phyloP scores from a whole-genome alignment of 768 basidiomycete genomes.

The Leccinum uliginosum region DNA sequence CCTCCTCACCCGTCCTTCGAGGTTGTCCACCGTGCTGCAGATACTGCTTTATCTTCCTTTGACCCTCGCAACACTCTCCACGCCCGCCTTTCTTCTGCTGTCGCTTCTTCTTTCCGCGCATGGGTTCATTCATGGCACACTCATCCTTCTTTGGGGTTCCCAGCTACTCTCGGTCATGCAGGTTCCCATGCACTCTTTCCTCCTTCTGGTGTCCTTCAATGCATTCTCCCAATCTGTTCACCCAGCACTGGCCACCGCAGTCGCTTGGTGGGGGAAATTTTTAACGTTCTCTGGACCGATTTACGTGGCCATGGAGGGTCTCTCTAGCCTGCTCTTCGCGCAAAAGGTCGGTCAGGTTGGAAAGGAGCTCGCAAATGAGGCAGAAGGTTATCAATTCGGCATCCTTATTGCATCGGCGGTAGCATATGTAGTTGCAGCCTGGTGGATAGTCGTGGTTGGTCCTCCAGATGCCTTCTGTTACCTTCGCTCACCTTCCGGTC shows the following conservation, averaged over 20 bases:
- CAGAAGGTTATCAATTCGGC: slow-evolving; percentile 73
- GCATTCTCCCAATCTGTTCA: slow-evolving; percentile 64
- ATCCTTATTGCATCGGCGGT: slow-evolving; percentile 73
- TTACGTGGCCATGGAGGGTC: slow-evolving; percentile 78
- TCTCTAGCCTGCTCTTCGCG: slow-evolving; percentile 78
- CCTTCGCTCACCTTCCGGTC: slow-evolving; percentile 10
- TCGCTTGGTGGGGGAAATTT: slow-evolving; percentile 68
- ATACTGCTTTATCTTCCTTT: slow-evolving; percentile 82
- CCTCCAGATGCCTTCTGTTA: neutral
- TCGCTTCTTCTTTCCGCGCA: slow-evolving; percentile 74
- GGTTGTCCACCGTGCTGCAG: slow-evolving; percentile 73
- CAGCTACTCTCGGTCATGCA: slow-evolving; percentile 71
- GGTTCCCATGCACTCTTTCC: slow-evolving; percentile 82
- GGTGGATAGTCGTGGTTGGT: slow-evolving; percentile 82
- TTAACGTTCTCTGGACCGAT: slow-evolving; percentile 69
- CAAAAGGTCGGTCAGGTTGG: slow-evolving; percentile 79
- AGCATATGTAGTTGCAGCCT: slow-evolving; percentile 76
- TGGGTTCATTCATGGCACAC: slow-evolving; percentile 77
- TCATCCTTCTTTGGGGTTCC: slow-evolving; percentile 68
- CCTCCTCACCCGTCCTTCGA: slow-evolving; percentile 26
- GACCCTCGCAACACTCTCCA: slow-evolving; percentile 79
- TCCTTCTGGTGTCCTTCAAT: slow-evolving; percentile 85
- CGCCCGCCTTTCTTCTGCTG: slow-evolving; percentile 73
- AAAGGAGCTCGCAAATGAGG: slow-evolving; percentile 64
- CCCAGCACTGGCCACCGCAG: slow-evolving; percentile 52